Evolutionary conservation across 2,329 filamentous ascomycete species (phyloP), one percentile per base, ranked within the genome.

Genomic region (Clonostachys byssicola): DNA sequence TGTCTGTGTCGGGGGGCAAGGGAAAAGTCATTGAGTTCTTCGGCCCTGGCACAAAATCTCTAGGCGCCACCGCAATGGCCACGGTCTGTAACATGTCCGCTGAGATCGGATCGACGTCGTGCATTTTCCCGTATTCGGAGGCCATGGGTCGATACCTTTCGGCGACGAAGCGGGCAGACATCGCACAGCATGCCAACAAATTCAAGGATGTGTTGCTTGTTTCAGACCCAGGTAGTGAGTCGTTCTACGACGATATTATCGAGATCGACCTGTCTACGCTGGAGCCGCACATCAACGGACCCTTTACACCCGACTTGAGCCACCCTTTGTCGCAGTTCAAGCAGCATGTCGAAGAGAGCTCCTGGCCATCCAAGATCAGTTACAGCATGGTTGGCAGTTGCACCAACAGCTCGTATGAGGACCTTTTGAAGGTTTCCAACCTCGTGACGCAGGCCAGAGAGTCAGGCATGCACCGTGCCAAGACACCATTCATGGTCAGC

Each of bases 81-180:
- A 67, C 65, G 3, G 56, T 67, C 7, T 63, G 60, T 48, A 68
- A 68, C 47, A 67, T 67, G 64, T 59, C 55, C 2, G 64, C 65
- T 3, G 64, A 68, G 43, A 59, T 65, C 36, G 65, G 65, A 0
- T 63, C 64, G 33, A 67, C 64, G 0, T 61, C 64, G 2, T 68
- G 60, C 44, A 54, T 67, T 14, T 68, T 68, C 42, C 64, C 65
- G 0, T 67, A 64, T 34, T 61, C 63, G 1, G 49, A 57, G 4
- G 50, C 59, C 1, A 66, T 67, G 60, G 48, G 51, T 3, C 47
- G 58, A 5, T 68, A 67, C 46, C 56, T 68, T 1, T 47, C 47
- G 2, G 60, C 57, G 1, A 68, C 63, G 0, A 56, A 57, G 17
- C 53, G 65, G 5, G 39, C 40, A 2, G 49, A 55, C 4, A 59